These are phyloP conservation scores for Claviceps sp. DNA, from an alignment of 2,329 filamentous ascomycete genomes.

Conservation along the genomic window DNA sequence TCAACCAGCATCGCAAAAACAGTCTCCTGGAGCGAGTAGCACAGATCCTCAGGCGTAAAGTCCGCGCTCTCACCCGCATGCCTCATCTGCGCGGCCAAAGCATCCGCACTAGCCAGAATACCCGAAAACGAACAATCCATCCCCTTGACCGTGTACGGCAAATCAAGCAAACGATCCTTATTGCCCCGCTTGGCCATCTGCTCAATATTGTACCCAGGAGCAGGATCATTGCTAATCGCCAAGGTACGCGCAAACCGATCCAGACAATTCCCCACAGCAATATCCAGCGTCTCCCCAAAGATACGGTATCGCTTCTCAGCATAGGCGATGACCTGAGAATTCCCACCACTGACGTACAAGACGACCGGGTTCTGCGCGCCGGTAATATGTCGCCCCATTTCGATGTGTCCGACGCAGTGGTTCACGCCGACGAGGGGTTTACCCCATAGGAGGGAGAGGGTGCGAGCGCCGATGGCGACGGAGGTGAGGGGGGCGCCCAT, in stretches of 20 bases:
- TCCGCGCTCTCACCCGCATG: slow-evolving; percentile 32
- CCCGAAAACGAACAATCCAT: slow-evolving; percentile 98
- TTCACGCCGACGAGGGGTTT: slow-evolving; percentile 91
- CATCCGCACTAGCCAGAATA: slow-evolving; percentile 73
- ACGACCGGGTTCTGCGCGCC: slow-evolving; percentile 85
- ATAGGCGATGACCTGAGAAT: slow-evolving; percentile 97
- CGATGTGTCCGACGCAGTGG: slow-evolving; percentile 96
- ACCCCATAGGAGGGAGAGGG: slow-evolving; percentile 69
- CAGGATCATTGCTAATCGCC: slow-evolving; percentile 86
- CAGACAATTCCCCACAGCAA: slow-evolving; percentile 93
- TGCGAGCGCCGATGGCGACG: slow-evolving; percentile 75
- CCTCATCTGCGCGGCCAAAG: slow-evolving; percentile 56
- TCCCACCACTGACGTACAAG: slow-evolving; percentile 87
- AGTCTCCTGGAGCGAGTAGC: slow-evolving; percentile 91
- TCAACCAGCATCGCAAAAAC: slow-evolving; percentile 96
- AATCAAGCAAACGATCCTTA: slow-evolving; percentile 53
- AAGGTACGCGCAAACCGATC: slow-evolving; percentile 90
- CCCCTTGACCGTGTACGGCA: slow-evolving; percentile 93
- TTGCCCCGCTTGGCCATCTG: slow-evolving; percentile 66
- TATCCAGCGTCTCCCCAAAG: slow-evolving; percentile 94
- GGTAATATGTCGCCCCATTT: slow-evolving; percentile 93
- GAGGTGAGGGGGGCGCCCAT: slow-evolving; percentile 90
- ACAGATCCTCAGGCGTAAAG: slow-evolving; percentile 73
- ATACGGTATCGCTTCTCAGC: slow-evolving; percentile 90
- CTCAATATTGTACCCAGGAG: slow-evolving; percentile 96